phyloP scores from a whole-genome alignment of 2,329 filamentous ascomycete genomes.

The Aspergillus sp. region DNA sequence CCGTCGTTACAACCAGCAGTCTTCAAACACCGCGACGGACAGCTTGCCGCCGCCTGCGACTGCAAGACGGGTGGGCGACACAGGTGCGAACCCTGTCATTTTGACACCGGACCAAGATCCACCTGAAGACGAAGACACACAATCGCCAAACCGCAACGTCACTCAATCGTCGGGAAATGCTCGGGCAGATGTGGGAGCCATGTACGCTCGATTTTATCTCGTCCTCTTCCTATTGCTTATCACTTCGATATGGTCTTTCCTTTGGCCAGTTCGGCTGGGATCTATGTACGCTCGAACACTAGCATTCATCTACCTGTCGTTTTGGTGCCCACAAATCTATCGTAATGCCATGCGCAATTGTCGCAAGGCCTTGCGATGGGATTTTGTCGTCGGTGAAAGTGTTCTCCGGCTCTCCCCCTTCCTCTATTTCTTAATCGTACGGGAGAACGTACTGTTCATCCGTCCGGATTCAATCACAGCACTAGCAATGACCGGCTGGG shows the following conservation, averaged over 20 bases:
- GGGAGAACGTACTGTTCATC: constrained; percentile 75
- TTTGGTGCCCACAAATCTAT: constrained; percentile 88
- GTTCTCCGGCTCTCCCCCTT: constrained; percentile 70
- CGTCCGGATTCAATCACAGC: constrained; percentile 62
- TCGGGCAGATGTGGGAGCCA: constrained; percentile 47
- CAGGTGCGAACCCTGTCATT: constrained; percentile 51
- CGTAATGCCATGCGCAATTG: constrained; percentile 88
- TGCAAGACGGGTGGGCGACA: constrained; percentile 35
- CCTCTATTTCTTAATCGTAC: constrained; percentile 73
- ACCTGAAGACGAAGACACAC: constrained; percentile 31
- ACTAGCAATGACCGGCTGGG: constrained; percentile 61
- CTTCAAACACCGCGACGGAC: constrained; percentile 25
- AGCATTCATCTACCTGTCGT: constrained; percentile 70
- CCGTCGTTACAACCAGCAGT: constrained; percentile 18
- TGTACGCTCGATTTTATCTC: constrained; percentile 58
- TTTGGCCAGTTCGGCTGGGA: constrained; percentile 49
- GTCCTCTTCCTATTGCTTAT: constrained; percentile 52
- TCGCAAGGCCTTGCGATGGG: constrained; percentile 83
- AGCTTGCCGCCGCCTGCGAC: constrained; percentile 48
- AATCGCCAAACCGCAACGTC: constrained; percentile 25
- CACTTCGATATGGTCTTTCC: constrained; percentile 52
- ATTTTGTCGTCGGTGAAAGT: constrained; percentile 80
- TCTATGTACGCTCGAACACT: constrained; percentile 56
- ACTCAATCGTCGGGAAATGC: constrained; percentile 26
- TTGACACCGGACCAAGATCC: constrained; percentile 54